Evolutionary conservation across 805 yeast genomes (phyloP), one percentile per base, ranked within the genome.

Genomic region (Hanseniaspora singularis): DNA sequence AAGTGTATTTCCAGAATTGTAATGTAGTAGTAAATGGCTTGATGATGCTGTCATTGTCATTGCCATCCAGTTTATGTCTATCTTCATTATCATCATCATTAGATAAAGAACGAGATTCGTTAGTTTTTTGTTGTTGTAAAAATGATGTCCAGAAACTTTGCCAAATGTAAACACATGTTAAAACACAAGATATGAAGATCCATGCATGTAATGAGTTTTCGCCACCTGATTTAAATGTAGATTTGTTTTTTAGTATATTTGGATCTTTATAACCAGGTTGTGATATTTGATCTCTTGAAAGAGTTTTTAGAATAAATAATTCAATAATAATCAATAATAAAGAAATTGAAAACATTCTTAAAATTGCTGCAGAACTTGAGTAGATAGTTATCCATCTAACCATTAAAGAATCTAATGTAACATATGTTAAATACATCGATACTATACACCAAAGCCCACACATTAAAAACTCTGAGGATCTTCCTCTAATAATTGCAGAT

Each of bases 361-460:
- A 72, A 15, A 88, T 83, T 0, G 95, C 94, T 0, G 95, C 97
- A 1, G 83, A 70, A 0, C 85, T 79, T 49, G 87, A 81, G 61
- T 89, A 89, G 36, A 81, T 85, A 36, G 88, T 94, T 23, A 89
- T 84, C 94, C 97, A 89, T 37, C 97, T 70, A 24, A 86, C 81
- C 80, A 88, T 85, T 39, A 89, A 67, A 0, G 95, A 92, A 57
- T 88, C 96, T 28, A 89, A 66, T 3, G 85, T 84, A 1, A 87
- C 77, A 62, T 79, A 86, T 8, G 94, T 78, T 51, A 89, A 67
- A 57, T 85, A 86, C 2, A 86, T 86, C 1, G 94, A 76, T 9
- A 89, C 97, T 4, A 82, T 57, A 60, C 96, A 85, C 97, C 97
- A 89, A n/a, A 89, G 61, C 0, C 88, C 88, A 3, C 94, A 81